Percentiles rank a stretch among this genome's conserved stretches.
Evolutionary conservation across 441 rosid species (phyloP).

Genomic region (Manihot esculenta): DNA sequence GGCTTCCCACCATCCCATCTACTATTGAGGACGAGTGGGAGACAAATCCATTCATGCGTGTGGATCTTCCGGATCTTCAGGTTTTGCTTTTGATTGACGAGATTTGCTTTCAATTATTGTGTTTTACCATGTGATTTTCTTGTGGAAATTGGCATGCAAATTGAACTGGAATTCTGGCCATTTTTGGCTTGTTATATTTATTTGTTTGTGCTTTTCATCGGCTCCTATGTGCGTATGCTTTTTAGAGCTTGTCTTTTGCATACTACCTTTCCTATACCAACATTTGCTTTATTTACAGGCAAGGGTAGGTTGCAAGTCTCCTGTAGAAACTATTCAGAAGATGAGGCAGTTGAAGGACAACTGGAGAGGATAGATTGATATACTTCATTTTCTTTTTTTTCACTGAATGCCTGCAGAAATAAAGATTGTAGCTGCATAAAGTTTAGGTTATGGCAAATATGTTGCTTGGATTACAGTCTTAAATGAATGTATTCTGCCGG

Average conservation of each 20-base stretch:
- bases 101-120: too few relatives aligned
- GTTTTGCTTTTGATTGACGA: too few relatives aligned
- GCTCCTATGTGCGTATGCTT: neutral
- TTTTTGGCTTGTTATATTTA: too few relatives aligned
- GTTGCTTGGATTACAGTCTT: too few relatives aligned
- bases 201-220: neutral
- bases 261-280: constrained; percentile 8
- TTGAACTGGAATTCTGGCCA: neutral
- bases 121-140: neutral
- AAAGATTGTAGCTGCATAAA: too few relatives aligned
- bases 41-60: constrained; percentile 86
- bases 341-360: constrained; percentile 73
- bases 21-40: constrained; percentile 78
- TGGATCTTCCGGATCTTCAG: constrained; percentile 65
- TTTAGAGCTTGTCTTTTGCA: neutral
- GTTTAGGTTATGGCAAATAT: too few relatives aligned
- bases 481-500: neutral
- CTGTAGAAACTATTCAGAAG: constrained; percentile 63
- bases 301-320: constrained; percentile 52
- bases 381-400: neutral
- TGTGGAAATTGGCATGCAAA: neutral
- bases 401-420: neutral
- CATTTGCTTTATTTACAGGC: neutral
- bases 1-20: constrained; percentile 79
- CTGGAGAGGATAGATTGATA: constrained; percentile 60